These are phyloP conservation scores for Pleurostoma richardsiae DNA, from an alignment of 2,329 filamentous ascomycete genomes.

Conservation along the genomic window DNA sequence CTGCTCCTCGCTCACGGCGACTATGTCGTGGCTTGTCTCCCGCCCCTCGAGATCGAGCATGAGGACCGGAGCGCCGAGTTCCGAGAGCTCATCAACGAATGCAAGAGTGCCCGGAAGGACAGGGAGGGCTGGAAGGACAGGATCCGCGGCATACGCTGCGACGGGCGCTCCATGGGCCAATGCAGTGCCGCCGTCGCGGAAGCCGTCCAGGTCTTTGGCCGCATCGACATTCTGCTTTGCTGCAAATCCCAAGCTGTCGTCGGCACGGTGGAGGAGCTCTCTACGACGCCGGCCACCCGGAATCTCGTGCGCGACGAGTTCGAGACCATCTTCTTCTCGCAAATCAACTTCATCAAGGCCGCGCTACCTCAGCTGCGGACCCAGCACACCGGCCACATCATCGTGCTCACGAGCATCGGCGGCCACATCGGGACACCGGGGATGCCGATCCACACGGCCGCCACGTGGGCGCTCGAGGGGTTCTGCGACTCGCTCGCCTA, in stretches of 20 bases:
- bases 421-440: conserved; percentile 91
- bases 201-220: conserved; percentile 76
- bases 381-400: conserved; percentile 82
- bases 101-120: conserved; percentile 56
- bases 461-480: conserved; percentile 91
- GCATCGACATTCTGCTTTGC: conserved; percentile 85
- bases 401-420: conserved; percentile 83
- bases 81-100: conserved; percentile 69
- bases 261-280: conserved; percentile 86
- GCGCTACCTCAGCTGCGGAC: conserved; percentile 72
- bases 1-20: conserved; percentile 87
- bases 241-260: conserved; percentile 87
- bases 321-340: conserved; percentile 90
- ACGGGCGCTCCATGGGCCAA: conserved; percentile 58
- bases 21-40: conserved; percentile 79
- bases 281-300: conserved; percentile 64
- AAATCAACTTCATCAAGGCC: conserved; percentile 93
- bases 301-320: conserved; percentile 87
- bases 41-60: conserved; percentile 73
- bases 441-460: conserved; percentile 84
- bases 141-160: conserved; percentile 61
- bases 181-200: conserved; percentile 86
- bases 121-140: conserved; percentile 77
- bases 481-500: conserved; percentile 95
- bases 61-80: conserved; percentile 74